Base-by-base conservation (phyloP, 192 early-diverging fungal genomes). In the Coemansia sp. region DNA sequence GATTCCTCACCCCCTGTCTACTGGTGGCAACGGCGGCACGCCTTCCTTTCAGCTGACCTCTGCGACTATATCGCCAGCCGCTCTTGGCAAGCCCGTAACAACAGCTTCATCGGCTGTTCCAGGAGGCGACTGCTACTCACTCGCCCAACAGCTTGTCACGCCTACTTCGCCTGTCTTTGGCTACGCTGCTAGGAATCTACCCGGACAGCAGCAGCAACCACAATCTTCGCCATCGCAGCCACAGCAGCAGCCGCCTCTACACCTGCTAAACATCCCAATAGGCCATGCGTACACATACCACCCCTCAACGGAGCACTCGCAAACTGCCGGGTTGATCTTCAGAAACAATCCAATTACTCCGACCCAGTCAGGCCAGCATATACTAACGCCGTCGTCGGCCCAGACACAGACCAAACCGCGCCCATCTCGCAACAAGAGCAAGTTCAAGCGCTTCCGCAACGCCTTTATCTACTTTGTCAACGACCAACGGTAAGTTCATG, bases 391-490 rank as follows among this genome's bases (percentile, higher is more conserved):
- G 56, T 36, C 29, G 34, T 60, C 61, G 31, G 31, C 5, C 20
- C 70, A 76, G 39, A n/a, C 64, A 31, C 32, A 48, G 27, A 50
- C 63, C 13, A 79, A 76, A 56, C 44, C 63, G 11, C 75, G 76
- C 12, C 65, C 71, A 9, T 69, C 80, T 46, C 75, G 80, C 44
- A 83, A 83, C 67, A 75, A 83, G 48, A 85, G 71, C 73, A 81
- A 81, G 62, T 85, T 82, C 58, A 85, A 85, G 53, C 84, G 84
- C 61, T 85, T 85, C 48, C 79, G 84, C 42, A 85, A 85, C 27
- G 80, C 84, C 31, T 85, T 82, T 61, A 85, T 85, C 38, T 85
- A 69, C 67, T 85, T 64, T 69, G 84, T 85, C 64, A 85, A 85
- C 67, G 79, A 85, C 61, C 80, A 82, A 69, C 75, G 84, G 72